Conservation (phyloP, 352 stramenopile species). For the Thraustochytrium sp. region DNA sequence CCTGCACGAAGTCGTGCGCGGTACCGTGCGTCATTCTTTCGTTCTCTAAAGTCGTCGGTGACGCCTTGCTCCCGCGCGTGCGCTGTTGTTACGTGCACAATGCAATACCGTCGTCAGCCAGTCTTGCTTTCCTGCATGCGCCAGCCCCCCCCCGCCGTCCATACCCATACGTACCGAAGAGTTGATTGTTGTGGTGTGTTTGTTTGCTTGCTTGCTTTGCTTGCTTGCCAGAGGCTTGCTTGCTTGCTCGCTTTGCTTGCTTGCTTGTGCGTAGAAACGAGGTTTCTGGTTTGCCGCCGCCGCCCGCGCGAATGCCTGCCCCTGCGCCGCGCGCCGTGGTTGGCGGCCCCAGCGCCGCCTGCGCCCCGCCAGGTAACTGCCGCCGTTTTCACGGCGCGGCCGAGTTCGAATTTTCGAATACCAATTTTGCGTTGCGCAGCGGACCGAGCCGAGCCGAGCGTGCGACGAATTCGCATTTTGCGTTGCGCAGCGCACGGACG, state of each 20-base stretch:
- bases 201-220: no score
- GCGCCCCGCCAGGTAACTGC: neutral
- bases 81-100: no score
- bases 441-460: neutral
- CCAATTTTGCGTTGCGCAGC: neutral
- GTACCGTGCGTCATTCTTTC: neutral
- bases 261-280: no score
- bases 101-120: no score
- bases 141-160: no score
- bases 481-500: no score
- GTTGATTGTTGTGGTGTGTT: no score
- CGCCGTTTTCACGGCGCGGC: neutral
- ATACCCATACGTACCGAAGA: no score
- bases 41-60: neutral
- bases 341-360: neutral
- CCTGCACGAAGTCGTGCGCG: constrained; percentile 25
- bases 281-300: neutral
- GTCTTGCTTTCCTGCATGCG: no score
- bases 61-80: neutral
- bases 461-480: no score
- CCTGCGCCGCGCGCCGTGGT: neutral
- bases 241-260: neutral
- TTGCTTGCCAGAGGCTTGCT: no score
- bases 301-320: no score
- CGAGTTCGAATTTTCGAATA: neutral